Base-by-base conservation (phyloP, 805 yeast species). In the Sporopachydermia lactativora region DNA sequence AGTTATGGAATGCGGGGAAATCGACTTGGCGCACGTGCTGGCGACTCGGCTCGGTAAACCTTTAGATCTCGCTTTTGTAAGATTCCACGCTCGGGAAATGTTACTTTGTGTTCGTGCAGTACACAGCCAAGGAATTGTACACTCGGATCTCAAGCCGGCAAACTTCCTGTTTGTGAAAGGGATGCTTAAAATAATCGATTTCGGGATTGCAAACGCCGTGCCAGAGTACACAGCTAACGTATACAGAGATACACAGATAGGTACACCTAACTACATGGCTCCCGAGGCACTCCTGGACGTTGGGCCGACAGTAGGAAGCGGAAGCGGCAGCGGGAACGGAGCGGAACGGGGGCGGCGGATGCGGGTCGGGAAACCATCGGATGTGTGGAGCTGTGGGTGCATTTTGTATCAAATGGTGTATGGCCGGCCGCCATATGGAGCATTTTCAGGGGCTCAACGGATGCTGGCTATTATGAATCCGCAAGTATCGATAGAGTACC, bases 321-420 rank as follows among this genome's bases (percentile, higher is more conserved):
- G 41, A 38, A 35, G 34, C 4, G 65, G 57, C 40, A 64, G 60
- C 19, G 31, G 31, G n/a, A 43, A 54, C 4, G 52, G 54, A 34
- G 56, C 52, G 42, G 61, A 43, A 60, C 73, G 31, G 62, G 79
- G 42, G 38, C 41, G 38, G 35, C 38, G 49, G 24, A 54, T 53
- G 89, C 82, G 75, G 57, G 94, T 88, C 6, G 96, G 97, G 1
- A 80, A 78, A 51, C 95, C 97, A 0, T 81, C 96, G 2, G 98
- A 92, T 61, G 77, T 92, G 13, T 92, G 98, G 98, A 86, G 97
- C 15, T 82, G 95, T 60, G 98, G 98, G 1, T 86, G 97, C 57
- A 89, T 92, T 3, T 65, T 92, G 1, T 89, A 86, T 59, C 97
- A 92, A 57, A 85, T 92, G 95, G 72, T 88, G 5, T 94, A 92